Base-by-base conservation (phyloP, 2,329 filamentous ascomycete genomes). In the Fonsecaea pedrosoi region DNA sequence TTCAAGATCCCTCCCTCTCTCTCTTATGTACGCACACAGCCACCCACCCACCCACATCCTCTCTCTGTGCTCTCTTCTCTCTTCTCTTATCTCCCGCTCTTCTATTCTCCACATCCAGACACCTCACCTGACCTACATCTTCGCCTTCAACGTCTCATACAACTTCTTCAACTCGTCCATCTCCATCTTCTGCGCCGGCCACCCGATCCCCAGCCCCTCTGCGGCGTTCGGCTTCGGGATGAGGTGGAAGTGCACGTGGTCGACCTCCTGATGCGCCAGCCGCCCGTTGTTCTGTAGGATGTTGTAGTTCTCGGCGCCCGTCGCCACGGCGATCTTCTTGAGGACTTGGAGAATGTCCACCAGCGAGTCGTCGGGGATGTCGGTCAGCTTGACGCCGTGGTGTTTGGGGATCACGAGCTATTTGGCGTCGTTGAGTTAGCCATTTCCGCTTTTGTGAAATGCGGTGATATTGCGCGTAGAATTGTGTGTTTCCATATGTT, bases 181-280 rank as follows among this genome's bases (percentile, higher is more conserved):
- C 73, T 97, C 89, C 1, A 86, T 85, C 68, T 83, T 79, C 80
- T 92, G 86, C 70, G 89, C 83, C 21, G 94, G 92, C 95, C 95
- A 99, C 38, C 81, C 78, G 72, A 98, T 85, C 4, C 86, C 88
- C 60, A 99, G 82, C 6, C 95, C 95, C 78, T 98, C 91, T 40
- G 83, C 76, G 74, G 89, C 83, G 75, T 92, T 96, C 60, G 95
- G 94, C 84, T 99, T 99, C 40, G 95, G 95, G 70, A 99, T 99
- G 90, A 98, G 90, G 77, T 99, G 95, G 80, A 99, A 94, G 78
- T 97, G 94, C 72, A 96, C 94, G 82, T 99, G 95, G 73, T 92
- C 90, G 69, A 99, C 94, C 70, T 90, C 84, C 82, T 98, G 95
- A 79, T 99, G 95, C 18, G 95, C 95, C 75, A 94, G 87, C 25